Conservation (phyloP, 2,329 filamentous ascomycete genomes). For the Lasiodiplodia sp. region DNA sequence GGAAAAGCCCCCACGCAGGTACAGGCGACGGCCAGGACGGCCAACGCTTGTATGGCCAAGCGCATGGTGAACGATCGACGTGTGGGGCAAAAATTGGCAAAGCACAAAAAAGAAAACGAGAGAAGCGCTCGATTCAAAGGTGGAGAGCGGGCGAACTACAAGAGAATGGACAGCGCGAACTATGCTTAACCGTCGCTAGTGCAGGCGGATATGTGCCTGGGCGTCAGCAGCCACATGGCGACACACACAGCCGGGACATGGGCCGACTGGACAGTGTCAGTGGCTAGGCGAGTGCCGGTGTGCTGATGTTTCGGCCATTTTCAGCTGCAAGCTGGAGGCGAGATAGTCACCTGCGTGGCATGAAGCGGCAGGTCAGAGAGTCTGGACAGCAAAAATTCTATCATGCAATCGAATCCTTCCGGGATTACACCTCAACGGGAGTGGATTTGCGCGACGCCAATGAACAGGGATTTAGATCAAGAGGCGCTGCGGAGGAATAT, state of each 20-base stretch:
- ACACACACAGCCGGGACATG: background rate
- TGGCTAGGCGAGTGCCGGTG: background rate
- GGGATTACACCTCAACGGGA: background rate
- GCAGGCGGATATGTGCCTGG: conserved; percentile 2
- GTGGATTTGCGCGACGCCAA: background rate
- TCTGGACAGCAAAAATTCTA: background rate
- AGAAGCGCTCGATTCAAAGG: background rate
- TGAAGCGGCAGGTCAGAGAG: background rate
- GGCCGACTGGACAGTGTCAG: background rate
- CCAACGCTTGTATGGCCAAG: background rate
- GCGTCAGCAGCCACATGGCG: conserved; percentile 16
- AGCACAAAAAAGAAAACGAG: background rate
- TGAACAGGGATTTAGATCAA: background rate
- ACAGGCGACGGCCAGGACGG: background rate
- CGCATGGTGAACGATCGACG: conserved; percentile 4
- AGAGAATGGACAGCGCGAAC: background rate
- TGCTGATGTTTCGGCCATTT: background rate
- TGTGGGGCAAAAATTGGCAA: background rate
- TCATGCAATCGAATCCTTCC: conserved; percentile 16
- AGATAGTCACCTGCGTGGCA: background rate
- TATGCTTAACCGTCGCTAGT: background rate
- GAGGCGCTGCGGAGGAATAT: background rate
- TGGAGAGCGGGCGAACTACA: too few relatives aligned
- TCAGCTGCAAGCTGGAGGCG: background rate
- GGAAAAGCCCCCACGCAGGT: background rate